Conservation (phyloP, 2,329 filamentous ascomycete species). For the Diaporthe longicolla region DNA sequence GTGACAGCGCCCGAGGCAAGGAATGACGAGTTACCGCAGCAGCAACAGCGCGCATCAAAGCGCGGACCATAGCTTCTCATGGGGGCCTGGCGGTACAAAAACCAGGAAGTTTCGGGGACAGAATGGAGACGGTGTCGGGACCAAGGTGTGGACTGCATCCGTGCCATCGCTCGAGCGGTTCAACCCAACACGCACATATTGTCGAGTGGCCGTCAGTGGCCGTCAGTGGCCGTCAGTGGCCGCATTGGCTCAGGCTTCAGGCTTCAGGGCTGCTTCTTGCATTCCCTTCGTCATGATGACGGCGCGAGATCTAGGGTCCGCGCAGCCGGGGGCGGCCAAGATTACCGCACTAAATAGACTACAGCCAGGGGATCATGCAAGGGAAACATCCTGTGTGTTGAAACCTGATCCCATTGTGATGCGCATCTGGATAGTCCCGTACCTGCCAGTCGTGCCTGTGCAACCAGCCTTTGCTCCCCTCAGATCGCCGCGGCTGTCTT, state of each 20-base stretch:
- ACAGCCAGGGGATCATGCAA: constrained; percentile 8
- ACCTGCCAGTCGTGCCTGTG: not conserved
- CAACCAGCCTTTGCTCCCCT: constrained; percentile 12
- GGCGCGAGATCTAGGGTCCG: constrained; percentile 29
- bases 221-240: not conserved
- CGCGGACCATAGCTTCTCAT: constrained; percentile 15
- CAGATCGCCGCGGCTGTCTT: constrained; percentile 26
- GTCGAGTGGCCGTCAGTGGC: not conserved
- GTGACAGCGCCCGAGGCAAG: constrained; percentile 8
- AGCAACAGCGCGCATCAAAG: constrained; percentile 30
- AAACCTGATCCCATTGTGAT: constrained; percentile 29
- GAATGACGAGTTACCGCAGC: not conserved
- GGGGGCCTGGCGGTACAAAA: not conserved
- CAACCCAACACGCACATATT: constrained; percentile 8
- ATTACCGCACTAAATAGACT: not conserved
- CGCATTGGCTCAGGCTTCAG: constrained; percentile 8
- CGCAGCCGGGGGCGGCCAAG: constrained; percentile 15
- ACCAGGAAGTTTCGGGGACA: not conserved
- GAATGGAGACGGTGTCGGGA: constrained; percentile 20
- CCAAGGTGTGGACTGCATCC: constrained; percentile 28
- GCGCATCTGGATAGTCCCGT: not conserved
- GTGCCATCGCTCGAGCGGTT: constrained; percentile 30
- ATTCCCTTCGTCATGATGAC: constrained; percentile 25
- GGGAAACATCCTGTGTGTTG: constrained; percentile 14
- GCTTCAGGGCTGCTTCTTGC: constrained; percentile 18